Evolutionary conservation across 1,284 basidiomycete genomes (phyloP).

Genomic region (Flammula alnicola): DNA sequence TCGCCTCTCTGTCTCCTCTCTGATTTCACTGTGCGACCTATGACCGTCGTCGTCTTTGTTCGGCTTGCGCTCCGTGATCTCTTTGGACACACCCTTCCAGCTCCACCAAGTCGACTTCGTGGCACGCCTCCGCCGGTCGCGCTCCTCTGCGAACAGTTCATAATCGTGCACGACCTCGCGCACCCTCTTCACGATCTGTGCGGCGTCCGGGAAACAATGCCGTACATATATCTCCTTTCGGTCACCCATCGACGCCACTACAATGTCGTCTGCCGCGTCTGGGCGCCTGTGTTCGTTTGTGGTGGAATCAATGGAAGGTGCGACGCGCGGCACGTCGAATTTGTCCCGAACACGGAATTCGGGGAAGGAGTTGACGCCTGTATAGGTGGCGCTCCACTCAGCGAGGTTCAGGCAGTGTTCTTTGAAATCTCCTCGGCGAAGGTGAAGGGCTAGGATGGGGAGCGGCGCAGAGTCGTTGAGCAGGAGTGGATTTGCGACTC

Average conservation of each 20-base stretch:
- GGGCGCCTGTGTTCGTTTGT: not conserved
- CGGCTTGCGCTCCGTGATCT: too few species aligned
- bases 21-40: too few species aligned
- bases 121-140: too few species aligned
- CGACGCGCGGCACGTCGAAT: conserved; percentile 24
- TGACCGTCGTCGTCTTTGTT: too few species aligned
- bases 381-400: conserved; percentile 43
- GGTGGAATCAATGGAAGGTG: conserved; percentile 4
- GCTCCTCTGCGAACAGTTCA: conserved; percentile 33
- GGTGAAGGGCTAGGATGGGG: conserved; percentile 54
- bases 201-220: conserved; percentile 54
- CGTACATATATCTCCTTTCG: conserved; percentile 35
- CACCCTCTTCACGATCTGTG: conserved; percentile 48
- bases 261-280: conserved; percentile 4
- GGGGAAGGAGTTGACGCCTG: conserved; percentile 51
- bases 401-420: conserved; percentile 54
- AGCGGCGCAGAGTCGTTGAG: conserved; percentile 14
- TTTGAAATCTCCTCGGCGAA: conserved; percentile 64
- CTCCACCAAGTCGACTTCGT: not conserved
- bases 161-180: conserved; percentile 38
- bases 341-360: conserved; percentile 40
- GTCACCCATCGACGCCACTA: conserved; percentile 18
- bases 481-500: not conserved
- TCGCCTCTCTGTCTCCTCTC: too few species aligned
- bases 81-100: not conserved